Conservation (phyloP, 2,329 filamentous ascomycete species). For the Colletotrichum falcatum region DNA sequence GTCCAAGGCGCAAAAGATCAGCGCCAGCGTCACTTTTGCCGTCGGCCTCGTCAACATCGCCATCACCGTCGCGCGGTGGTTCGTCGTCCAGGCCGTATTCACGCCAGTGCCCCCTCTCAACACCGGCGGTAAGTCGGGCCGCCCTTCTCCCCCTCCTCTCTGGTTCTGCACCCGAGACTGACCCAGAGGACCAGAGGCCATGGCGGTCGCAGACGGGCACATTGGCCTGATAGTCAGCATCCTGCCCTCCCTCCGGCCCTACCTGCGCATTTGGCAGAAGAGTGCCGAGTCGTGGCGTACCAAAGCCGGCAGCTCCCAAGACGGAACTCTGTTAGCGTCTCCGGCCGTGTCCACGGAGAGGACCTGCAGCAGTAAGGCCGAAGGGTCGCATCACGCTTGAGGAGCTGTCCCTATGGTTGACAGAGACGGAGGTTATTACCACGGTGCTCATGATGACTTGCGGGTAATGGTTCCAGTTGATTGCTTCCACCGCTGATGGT, state of each 20-base stretch:
- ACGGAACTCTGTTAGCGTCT: neutral
- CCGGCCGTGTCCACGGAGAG: neutral
- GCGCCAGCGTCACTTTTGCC: neutral
- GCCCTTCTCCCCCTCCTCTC: too few species aligned
- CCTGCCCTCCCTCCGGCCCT: constrained; percentile 6
- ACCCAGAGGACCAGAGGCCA: neutral
- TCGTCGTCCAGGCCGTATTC: neutral
- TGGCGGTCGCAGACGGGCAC: constrained; percentile 1
- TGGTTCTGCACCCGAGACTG: neutral
- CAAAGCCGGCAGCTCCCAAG: neutral
- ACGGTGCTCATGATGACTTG: neutral
- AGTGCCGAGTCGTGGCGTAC: too few species aligned
- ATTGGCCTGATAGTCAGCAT: neutral
- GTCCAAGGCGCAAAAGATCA: neutral
- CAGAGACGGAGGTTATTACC: neutral
- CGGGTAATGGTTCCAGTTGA: neutral
- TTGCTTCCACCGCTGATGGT: neutral
- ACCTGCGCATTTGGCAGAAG: neutral
- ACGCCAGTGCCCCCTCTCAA: neutral
- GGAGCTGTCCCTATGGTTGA: too few species aligned
- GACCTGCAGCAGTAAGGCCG: neutral
- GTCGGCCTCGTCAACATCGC: neutral
- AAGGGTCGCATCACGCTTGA: neutral
- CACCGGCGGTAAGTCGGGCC: neutral
- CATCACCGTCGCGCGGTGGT: neutral